A percentile compares a stretch with the other conserved stretches of the same genome.
These are phyloP conservation scores for Colletotrichum tropicicola DNA, from an alignment of 2,329 filamentous ascomycete species.

Conservation along the genomic window DNA sequence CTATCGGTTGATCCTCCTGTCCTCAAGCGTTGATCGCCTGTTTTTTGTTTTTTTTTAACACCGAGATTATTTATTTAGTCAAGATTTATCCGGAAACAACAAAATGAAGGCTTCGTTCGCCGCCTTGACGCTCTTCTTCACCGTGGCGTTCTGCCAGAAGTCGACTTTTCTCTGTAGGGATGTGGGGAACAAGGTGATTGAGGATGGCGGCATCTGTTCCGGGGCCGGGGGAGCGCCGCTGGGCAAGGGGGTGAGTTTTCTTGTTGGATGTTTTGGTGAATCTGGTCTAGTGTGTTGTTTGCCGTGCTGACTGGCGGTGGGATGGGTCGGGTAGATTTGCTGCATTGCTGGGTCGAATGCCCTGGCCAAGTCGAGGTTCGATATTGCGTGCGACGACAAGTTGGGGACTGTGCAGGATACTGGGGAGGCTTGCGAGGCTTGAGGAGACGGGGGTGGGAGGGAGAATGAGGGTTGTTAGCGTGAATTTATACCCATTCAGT, in stretches of 20 bases:
- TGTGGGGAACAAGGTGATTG: conserved; percentile 1
- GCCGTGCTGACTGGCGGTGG: background rate
- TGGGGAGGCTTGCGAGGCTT: background rate
- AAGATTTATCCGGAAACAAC: background rate
- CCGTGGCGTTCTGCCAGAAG: background rate
- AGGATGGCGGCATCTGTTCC: background rate
- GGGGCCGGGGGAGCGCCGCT: background rate
- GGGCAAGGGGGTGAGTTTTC: conserved; percentile 9
- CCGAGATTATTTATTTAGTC: background rate
- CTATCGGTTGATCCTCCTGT: background rate
- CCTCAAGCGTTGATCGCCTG: background rate
- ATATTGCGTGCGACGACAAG: conserved; percentile 15
- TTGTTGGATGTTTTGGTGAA: too few species aligned
- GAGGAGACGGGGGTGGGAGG: background rate
- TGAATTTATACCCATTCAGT: background rate
- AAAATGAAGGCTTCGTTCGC: conserved; percentile 11
- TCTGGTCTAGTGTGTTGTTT: background rate
- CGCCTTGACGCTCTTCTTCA: background rate
- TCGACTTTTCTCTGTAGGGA: conserved; percentile 10
- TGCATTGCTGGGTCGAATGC: conserved; percentile 8
- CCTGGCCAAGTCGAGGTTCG: background rate
- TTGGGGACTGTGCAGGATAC: conserved; percentile 1
- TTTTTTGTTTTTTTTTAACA: background rate
- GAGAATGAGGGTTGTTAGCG: too few species aligned
- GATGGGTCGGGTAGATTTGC: background rate